Base-by-base conservation (phyloP, 768 basidiomycete genomes). In the Kwoniella pini region DNA sequence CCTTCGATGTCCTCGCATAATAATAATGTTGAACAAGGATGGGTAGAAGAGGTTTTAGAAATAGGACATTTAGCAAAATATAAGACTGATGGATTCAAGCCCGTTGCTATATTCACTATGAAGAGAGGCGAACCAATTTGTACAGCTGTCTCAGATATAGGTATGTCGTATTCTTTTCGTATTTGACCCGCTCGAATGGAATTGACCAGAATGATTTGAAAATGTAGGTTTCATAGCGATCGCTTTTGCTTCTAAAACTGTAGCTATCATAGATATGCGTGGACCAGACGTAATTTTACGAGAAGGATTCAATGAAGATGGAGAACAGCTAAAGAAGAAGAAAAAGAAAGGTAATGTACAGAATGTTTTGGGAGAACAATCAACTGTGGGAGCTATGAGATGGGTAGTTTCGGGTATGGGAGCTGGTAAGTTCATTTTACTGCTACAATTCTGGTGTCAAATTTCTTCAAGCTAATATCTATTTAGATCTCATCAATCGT, bases 181-280 rank as follows among this genome's bases (percentile, higher is more conserved):
- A n/a, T n/a, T n/a, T n/a, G n/a, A n/a, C n/a, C n/a, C n/a, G n/a
- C n/a, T n/a, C n/a, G n/a, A n/a, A n/a, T n/a, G n/a, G n/a, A n/a
- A n/a, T n/a, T n/a, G n/a, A n/a, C n/a, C n/a, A n/a, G n/a, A n/a
- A n/a, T n/a, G n/a, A n/a, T n/a, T n/a, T n/a, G n/a, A n/a, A n/a
- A n/a, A n/a, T n/a, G n/a, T 62, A 91, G 90, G 89, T 4, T 91
- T 94, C 76, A 76, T 91, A 43, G 89, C 91, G 1, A 82, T 86
- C 2, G 85, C 87, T 2, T 90, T 88, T 73, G 71, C 77, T 4
- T 83, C 84, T 48, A 86, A 85, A 1, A 80, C 83, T 1, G 57
- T 94, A 21, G 78, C 83, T 31, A 79, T 92, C 30, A 74, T 92
- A 17, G 88, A 93, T 70, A 82, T 91, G 82, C 83, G 89, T 22